Conservation (phyloP, 345 rosid species). For the Populus tremula region DNA sequence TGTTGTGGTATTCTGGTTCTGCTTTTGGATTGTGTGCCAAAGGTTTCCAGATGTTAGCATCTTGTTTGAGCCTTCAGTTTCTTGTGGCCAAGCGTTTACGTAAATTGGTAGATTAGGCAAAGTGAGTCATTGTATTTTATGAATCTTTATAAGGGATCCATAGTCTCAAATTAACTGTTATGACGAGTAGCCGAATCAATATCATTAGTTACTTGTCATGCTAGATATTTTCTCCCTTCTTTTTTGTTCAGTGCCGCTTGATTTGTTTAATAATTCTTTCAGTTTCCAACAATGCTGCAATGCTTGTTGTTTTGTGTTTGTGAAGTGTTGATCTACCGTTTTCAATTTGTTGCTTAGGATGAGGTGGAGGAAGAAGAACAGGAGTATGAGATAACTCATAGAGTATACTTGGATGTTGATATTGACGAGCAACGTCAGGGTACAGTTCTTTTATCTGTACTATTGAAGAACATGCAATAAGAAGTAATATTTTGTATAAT, state of each 20-base stretch:
- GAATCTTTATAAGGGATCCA: background rate
- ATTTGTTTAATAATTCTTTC: background rate
- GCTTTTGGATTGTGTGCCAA: background rate
- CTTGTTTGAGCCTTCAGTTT: background rate
- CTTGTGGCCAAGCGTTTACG: background rate
- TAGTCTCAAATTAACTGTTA: background rate
- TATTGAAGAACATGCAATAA: background rate
- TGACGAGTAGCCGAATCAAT: background rate
- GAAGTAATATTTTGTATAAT: background rate
- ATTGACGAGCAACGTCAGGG: conserved; percentile 89
- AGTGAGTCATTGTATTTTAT: background rate
- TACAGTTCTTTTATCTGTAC: conserved; percentile 11
- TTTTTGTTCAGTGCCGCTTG: background rate
- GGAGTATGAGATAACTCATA: conserved; percentile 72
- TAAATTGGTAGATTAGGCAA: background rate
- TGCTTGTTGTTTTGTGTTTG: background rate
- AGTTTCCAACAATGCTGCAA: background rate
- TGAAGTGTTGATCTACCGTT: background rate
- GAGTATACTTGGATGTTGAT: conserved; percentile 90
- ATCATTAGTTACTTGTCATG: background rate
- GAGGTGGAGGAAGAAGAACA: conserved; percentile 52
- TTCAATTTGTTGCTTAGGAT: conserved; percentile 41
- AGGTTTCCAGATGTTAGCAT: background rate
- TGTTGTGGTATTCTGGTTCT: background rate
- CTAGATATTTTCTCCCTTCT: background rate